Conservation (phyloP, 148 eudicot species). For the Beta vulgaris region DNA sequence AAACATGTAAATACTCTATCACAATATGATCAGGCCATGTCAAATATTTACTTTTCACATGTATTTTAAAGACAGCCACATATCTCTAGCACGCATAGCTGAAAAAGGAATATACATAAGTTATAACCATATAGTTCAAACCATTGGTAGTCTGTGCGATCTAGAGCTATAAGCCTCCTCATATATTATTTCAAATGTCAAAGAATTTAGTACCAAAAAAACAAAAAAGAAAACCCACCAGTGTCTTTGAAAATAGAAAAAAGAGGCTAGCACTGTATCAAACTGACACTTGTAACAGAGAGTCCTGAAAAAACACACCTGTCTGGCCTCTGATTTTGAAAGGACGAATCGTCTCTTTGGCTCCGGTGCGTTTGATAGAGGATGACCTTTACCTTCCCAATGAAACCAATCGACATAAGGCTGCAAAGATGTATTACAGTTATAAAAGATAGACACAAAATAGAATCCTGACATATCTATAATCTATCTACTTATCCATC, state of each 20-base stretch:
- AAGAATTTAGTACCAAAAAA: neutral
- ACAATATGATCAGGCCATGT: neutral
- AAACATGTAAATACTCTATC: neutral
- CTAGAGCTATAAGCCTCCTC: neutral
- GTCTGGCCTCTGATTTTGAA: constrained; percentile 85
- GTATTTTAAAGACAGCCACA: neutral
- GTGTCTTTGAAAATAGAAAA: neutral
- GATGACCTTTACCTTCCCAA: constrained; percentile 70
- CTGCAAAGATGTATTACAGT: constrained; percentile 47
- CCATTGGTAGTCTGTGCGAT: neutral
- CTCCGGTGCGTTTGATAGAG: constrained; percentile 83
- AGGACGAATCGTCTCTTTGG: constrained; percentile 92
- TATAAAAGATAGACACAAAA: neutral
- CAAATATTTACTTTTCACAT: neutral
- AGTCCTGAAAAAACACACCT: constrained; percentile 35
- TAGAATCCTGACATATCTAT: neutral
- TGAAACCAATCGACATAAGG: constrained; percentile 85
- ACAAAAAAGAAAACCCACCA: neutral
- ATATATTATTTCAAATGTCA: neutral
- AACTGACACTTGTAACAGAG: neutral
- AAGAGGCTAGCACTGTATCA: neutral
- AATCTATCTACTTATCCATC: too few relatives aligned
- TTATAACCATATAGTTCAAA: neutral
- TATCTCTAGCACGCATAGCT: neutral
- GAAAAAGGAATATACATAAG: neutral